Conservation (phyloP, 108 stramenopile species). For the Cyclotella atomus region DNA sequence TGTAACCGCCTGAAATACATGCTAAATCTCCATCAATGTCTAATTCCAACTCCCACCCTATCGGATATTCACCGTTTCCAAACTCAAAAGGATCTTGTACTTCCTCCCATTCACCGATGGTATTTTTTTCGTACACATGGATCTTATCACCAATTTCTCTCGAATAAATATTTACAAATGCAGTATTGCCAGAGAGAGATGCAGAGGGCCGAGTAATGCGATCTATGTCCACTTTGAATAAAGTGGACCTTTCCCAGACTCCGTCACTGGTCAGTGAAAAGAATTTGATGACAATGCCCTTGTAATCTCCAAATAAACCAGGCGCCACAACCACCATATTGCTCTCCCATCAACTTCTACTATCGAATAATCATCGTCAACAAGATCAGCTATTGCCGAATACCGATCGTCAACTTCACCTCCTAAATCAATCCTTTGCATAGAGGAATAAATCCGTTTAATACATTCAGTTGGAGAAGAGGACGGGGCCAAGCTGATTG, state of each 20-base stretch:
- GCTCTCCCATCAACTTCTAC: too few relatives aligned
- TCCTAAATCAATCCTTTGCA: neutral
- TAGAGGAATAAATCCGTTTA: neutral
- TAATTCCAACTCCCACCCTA: neutral
- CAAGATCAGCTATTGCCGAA: neutral
- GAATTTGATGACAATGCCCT: neutral
- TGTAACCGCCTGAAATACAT: neutral
- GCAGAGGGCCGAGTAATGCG: neutral
- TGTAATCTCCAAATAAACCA: neutral
- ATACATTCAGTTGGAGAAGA: neutral
- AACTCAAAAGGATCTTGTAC: neutral
- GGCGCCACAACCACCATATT: neutral
- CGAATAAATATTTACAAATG: neutral
- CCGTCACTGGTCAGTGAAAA: neutral
- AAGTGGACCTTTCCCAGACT: neutral
- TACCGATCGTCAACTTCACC: neutral
- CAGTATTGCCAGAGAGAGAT: neutral
- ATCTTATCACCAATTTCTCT: neutral
- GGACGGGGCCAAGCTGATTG: neutral
- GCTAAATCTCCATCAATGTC: neutral
- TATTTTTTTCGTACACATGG: neutral
- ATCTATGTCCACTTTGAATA: neutral
- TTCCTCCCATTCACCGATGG: neutral
- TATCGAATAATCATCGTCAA: too few relatives aligned
- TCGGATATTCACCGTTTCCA: neutral